A percentile compares a stretch with the other conserved stretches of the same genome.
Conservation (phyloP, 192 early-diverging fungal species). For the Phycomyces blakesleeanus region DNA sequence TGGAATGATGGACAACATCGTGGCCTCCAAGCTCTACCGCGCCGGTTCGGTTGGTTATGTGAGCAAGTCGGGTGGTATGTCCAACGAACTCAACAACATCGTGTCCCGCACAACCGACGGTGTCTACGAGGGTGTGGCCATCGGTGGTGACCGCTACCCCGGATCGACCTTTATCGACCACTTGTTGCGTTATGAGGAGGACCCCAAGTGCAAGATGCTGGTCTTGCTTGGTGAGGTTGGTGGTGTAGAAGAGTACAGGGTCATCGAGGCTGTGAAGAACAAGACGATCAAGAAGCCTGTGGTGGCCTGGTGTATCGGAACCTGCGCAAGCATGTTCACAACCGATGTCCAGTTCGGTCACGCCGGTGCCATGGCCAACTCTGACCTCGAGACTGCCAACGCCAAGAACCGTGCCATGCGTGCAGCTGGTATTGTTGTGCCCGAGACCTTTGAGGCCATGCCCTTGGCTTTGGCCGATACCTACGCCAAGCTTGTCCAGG, state of each 20-base stretch:
- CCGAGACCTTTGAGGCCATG: slow-evolving; percentile 94
- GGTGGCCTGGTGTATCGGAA: slow-evolving; percentile 99
- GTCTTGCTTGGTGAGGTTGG: slow-evolving; percentile 96
- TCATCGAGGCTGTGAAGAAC: slow-evolving; percentile 86
- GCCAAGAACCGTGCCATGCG: slow-evolving; percentile 91
- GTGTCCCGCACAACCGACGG: slow-evolving; percentile 94
- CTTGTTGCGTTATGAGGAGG: slow-evolving; percentile 89
- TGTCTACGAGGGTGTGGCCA: slow-evolving; percentile 98
- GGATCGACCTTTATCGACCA: slow-evolving; percentile 99
- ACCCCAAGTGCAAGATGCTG: slow-evolving; percentile 91
- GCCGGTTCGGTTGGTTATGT: slow-evolving; percentile 96
- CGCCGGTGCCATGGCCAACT: slow-evolving; percentile 95
- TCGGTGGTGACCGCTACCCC: slow-evolving; percentile 98
- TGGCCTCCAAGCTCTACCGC: slow-evolving; percentile 94
- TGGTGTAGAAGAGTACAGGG: slow-evolving; percentile 94
- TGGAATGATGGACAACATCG: slow-evolving; percentile 99
- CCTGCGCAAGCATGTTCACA: slow-evolving; percentile 98
- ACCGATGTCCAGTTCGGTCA: slow-evolving; percentile 99
- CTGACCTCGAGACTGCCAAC: slow-evolving; percentile 92
- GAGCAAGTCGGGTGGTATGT: slow-evolving; percentile 99
- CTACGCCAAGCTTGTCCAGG: slow-evolving; percentile 72
- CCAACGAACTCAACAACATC: slow-evolving; percentile 99
- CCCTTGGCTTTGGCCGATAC: slow-evolving; percentile 76
- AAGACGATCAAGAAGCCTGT: slow-evolving; percentile 96
- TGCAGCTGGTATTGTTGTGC: slow-evolving; percentile 85